phyloP scores from a whole-genome alignment of 1,139 yeast genomes.

The Suhomyces terraborum region DNA sequence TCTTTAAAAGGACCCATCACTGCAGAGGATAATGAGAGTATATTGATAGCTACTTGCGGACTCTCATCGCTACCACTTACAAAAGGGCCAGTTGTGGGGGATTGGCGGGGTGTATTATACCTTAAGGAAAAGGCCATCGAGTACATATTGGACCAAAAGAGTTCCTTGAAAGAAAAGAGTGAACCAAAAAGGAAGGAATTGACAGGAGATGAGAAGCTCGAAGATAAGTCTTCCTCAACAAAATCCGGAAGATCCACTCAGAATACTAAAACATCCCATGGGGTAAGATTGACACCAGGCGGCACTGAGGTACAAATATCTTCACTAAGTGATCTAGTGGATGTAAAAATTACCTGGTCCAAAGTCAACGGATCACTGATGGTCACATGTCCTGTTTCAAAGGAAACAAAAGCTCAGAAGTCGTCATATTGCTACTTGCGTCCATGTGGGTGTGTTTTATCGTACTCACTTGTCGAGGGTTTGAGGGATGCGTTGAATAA shows the following conservation, averaged over 20 bases:
- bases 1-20: conserved; percentile 1
- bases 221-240: background rate
- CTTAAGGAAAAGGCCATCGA: conserved; percentile 69
- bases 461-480: conserved; percentile 27
- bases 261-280: conserved; percentile 18
- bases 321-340: conserved; percentile 32
- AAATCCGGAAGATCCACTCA: no score
- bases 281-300: no score
- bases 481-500: conserved; percentile 11
- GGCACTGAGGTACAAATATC: background rate
- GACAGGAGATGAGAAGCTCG: background rate
- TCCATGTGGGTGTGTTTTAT: conserved; percentile 46
- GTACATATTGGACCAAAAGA: conserved; percentile 44
- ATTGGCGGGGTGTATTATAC: conserved; percentile 68
- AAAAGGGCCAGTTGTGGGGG: conserved; percentile 54
- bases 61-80: conserved; percentile 32
- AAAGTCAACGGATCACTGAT: conserved; percentile 3
- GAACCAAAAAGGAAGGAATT: conserved; percentile 18
- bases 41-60: conserved; percentile 24
- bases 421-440: conserved; percentile 33
- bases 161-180: conserved; percentile 19
- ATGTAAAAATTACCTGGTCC: conserved; percentile 31
- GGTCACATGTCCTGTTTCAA: conserved; percentile 44
- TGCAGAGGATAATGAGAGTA: conserved; percentile 11
- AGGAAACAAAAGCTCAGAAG: conserved; percentile 13